Conservation (phyloP, 805 yeast species). For the Lipomyces mesembrius region DNA sequence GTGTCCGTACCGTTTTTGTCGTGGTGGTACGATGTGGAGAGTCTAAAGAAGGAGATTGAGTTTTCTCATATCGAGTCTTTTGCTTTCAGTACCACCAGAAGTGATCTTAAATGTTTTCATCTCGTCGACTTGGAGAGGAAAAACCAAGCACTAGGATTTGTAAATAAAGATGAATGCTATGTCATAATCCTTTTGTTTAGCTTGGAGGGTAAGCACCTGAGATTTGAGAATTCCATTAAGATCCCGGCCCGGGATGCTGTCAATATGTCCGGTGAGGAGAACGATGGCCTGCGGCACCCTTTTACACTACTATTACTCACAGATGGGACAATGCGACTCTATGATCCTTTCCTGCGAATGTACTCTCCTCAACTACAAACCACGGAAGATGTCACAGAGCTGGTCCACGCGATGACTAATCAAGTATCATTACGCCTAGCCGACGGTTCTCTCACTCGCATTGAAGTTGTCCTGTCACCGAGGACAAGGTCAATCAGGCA, state of each 20-base stretch:
- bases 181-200: conserved; percentile 57
- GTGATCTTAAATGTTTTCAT: conserved; percentile 4
- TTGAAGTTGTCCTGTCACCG: conserved; percentile 16
- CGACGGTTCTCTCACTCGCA: conserved; percentile 13
- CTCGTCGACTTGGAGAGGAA: conserved; percentile 48
- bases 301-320: conserved; percentile 22
- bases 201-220: conserved; percentile 39
- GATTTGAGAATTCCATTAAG: conserved; percentile 45
- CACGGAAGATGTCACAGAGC: background rate
- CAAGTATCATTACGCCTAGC: conserved; percentile 13
- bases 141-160: conserved; percentile 61
- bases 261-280: background rate
- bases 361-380: conserved; percentile 44
- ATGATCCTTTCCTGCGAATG: conserved; percentile 63
- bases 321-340: conserved; percentile 46
- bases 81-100: conserved; percentile 8
- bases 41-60: conserved; percentile 41
- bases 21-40: conserved; percentile 34
- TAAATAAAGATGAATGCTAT: conserved; percentile 51
- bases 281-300: conserved; percentile 10
- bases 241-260: conserved; percentile 44
- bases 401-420: conserved; percentile 5
- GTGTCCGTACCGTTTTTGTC: conserved; percentile 13
- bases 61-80: conserved; percentile 29
- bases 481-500: conserved; percentile 8